Conservation (phyloP, 139 green algal genomes). For the Deuterostichococcus epilithicus region DNA sequence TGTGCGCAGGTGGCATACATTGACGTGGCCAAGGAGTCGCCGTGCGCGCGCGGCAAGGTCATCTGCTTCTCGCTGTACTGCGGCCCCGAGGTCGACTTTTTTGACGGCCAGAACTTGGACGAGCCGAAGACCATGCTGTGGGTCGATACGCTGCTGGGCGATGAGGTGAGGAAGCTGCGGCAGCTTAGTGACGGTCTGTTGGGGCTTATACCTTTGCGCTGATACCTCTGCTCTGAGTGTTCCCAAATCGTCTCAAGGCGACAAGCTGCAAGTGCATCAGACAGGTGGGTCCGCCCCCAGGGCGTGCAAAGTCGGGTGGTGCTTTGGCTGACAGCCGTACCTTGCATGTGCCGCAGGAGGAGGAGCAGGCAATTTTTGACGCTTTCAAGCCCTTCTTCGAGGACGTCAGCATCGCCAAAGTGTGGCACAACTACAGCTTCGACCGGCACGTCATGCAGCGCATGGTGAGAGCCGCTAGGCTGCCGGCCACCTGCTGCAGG, state of each 20-base stretch:
- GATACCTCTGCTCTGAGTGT: neutral
- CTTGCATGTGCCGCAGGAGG: neutral
- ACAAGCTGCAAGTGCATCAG: neutral
- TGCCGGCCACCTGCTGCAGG: no score
- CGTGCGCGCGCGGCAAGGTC: conserved; percentile 85
- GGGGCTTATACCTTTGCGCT: neutral
- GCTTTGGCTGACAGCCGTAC: neutral
- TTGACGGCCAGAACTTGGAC: neutral
- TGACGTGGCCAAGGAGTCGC: conserved; percentile 81
- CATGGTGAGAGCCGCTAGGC: neutral
- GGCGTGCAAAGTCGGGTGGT: no score
- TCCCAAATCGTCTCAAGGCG: neutral
- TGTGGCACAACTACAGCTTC: conserved; percentile 99
- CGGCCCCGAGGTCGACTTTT: conserved; percentile 70
- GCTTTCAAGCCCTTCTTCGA: conserved; percentile 84
- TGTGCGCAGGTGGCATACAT: conserved; percentile 57
- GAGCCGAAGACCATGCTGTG: conserved; percentile 56
- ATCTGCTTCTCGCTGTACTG: conserved; percentile 89
- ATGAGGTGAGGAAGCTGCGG: conserved; percentile 2
- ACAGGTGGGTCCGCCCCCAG: neutral
- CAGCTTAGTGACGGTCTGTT: neutral
- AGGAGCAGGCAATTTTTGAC: conserved; percentile 51
- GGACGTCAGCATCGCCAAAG: conserved; percentile 63
- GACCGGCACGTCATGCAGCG: conserved; percentile 89
- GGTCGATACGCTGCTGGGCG: conserved; percentile 71